Conservation (phyloP, 2,329 filamentous ascomycete genomes). For the Cadophora malorum region DNA sequence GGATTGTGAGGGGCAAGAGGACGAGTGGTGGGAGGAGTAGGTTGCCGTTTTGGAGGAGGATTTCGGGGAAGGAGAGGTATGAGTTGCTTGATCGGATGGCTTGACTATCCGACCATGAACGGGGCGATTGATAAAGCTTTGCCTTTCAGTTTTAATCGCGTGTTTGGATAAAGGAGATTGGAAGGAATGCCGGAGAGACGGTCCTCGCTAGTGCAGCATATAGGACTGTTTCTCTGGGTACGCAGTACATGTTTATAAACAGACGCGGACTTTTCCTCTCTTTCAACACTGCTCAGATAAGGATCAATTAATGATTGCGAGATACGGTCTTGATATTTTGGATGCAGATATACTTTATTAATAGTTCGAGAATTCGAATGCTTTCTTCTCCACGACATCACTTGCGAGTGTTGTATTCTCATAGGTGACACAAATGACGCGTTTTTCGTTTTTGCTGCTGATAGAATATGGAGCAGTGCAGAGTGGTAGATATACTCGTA, state of each 20-base stretch:
- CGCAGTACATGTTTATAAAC: not conserved
- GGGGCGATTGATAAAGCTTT: not conserved
- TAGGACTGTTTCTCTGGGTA: slow-evolving; percentile 27
- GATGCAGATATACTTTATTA: not conserved
- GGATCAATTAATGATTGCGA: not conserved
- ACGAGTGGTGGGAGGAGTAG: slow-evolving; percentile 27
- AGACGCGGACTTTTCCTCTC: not conserved
- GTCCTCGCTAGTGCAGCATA: slow-evolving; percentile 44
- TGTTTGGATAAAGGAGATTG: not conserved
- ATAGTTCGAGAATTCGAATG: not conserved
- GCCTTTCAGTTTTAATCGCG: not conserved
- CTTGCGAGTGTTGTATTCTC: no score
- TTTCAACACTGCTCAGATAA: not conserved
- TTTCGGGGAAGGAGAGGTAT: slow-evolving; percentile 39
- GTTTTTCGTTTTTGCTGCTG: no score
- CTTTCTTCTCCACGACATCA: no score
- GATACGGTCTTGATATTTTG: not conserved
- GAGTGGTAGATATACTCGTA: no score
- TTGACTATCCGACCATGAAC: slow-evolving; percentile 25
- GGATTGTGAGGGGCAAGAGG: slow-evolving; percentile 34
- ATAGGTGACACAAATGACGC: no score
- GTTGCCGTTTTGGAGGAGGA: slow-evolving; percentile 4
- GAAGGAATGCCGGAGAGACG: slow-evolving; percentile 19
- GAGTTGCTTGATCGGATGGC: slow-evolving; percentile 44
- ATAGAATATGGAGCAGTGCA: no score